Evolutionary conservation across 2,329 filamentous ascomycete genomes (phyloP).

Genomic region (Xylariomycetidae sp.): DNA sequence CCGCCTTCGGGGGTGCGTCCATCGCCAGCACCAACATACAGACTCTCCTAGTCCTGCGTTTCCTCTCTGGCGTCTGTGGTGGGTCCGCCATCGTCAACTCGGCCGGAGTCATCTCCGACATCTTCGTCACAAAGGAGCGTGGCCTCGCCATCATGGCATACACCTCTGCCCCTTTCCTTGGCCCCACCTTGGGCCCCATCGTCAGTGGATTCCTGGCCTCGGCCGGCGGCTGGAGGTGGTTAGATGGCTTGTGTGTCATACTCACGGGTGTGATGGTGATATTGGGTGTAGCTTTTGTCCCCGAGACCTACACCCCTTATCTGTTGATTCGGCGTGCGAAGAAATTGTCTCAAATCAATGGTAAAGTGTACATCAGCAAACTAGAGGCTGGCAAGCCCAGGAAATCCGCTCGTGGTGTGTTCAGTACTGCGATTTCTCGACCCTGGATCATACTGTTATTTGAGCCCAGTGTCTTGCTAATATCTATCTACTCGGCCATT

Average conservation of each 20-base stretch:
- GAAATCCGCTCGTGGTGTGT: slow-evolving; percentile 38
- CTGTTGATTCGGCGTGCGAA: slow-evolving; percentile 47
- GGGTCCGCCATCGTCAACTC: slow-evolving; percentile 46
- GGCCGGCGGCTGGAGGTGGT: slow-evolving; percentile 62
- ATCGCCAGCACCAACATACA: neutral
- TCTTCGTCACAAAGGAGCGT: slow-evolving; percentile 41
- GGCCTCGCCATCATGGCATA: slow-evolving; percentile 57
- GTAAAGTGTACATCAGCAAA: slow-evolving; percentile 49
- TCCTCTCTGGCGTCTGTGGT: neutral
- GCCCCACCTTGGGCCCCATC: slow-evolving; percentile 57
- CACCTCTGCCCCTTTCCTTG: slow-evolving; percentile 60
- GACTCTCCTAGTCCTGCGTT: neutral
- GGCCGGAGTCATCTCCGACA: slow-evolving; percentile 49
- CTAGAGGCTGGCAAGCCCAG: slow-evolving; percentile 34
- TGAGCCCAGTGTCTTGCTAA: slow-evolving; percentile 64
- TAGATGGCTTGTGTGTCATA: slow-evolving; percentile 56
- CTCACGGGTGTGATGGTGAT: slow-evolving; percentile 57
- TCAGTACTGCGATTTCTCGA: slow-evolving; percentile 51
- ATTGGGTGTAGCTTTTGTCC: slow-evolving; percentile 40
- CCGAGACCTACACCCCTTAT: slow-evolving; percentile 55
- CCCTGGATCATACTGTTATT: slow-evolving; percentile 64
- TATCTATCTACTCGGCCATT: slow-evolving; percentile 62
- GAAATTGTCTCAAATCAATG: slow-evolving; percentile 43
- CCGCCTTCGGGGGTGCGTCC: neutral
- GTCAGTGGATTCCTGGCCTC: slow-evolving; percentile 60